These are phyloP conservation scores for Trichophaea hybrida DNA, from an alignment of 2,329 filamentous ascomycete genomes.

Conservation along the genomic window DNA sequence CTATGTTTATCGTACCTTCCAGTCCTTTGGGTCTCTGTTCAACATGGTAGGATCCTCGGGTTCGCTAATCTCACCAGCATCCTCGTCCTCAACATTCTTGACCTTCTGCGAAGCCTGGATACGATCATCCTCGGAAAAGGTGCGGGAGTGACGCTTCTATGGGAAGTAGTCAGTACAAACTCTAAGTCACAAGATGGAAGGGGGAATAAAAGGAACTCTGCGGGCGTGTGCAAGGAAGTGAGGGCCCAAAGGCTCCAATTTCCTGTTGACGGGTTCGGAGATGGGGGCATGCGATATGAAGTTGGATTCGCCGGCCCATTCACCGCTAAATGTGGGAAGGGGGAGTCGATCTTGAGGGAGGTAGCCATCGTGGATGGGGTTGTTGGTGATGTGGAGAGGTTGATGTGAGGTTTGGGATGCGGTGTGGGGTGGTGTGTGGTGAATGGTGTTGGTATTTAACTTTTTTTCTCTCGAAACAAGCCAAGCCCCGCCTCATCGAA, in stretches of 20 bases:
- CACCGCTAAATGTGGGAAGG: conserved; percentile 61
- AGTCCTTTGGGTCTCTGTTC: conserved; percentile 90
- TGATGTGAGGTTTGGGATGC: background rate
- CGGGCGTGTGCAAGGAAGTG: conserved; percentile 96
- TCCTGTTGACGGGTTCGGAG: conserved; percentile 64
- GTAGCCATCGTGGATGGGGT: conserved; percentile 45
- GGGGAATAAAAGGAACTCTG: conserved; percentile 44
- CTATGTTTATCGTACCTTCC: conserved; percentile 58
- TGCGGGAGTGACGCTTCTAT: conserved; percentile 76
- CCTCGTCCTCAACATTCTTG: conserved; percentile 87
- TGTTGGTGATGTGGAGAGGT: background rate
- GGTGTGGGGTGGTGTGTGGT: background rate
- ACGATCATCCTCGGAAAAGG: conserved; percentile 95
- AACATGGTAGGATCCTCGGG: conserved; percentile 86
- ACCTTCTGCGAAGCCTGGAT: conserved; percentile 90
- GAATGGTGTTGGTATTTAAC: background rate
- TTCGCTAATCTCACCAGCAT: conserved; percentile 84
- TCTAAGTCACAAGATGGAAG: background rate
- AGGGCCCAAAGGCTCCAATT: conserved; percentile 88
- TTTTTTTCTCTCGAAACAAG: background rate
- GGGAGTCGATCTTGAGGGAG: conserved; percentile 45
- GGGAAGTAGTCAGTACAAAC: background rate
- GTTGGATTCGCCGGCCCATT: conserved; percentile 78
- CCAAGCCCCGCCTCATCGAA: background rate
- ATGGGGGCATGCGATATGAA: conserved; percentile 74